These are phyloP conservation scores for Aeminium ludgeri DNA, from an alignment of 495 filamentous ascomycete species.

Conservation along the genomic window DNA sequence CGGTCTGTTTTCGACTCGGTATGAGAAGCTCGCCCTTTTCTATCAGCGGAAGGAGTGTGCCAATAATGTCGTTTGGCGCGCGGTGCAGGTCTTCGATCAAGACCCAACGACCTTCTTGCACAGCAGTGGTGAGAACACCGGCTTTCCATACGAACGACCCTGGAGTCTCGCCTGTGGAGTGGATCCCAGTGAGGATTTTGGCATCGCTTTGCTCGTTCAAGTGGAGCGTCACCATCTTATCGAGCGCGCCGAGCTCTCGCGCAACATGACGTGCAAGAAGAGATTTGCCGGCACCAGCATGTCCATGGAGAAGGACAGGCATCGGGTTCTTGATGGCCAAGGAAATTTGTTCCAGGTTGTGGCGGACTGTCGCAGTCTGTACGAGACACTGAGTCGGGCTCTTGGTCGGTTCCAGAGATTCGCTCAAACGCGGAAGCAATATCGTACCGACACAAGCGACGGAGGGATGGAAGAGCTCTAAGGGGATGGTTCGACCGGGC, in stretches of 20 bases:
- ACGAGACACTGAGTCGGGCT: slow-evolving; percentile 31
- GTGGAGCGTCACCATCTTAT: slow-evolving; percentile 74
- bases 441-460: slow-evolving; percentile 4
- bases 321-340: slow-evolving; percentile 30
- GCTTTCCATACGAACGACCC: slow-evolving; percentile 84
- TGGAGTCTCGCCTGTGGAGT: slow-evolving; percentile 65
- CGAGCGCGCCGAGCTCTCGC: slow-evolving; percentile 49
- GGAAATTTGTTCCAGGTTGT: slow-evolving; percentile 54
- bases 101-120: slow-evolving; percentile 86
- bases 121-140: slow-evolving; percentile 87
- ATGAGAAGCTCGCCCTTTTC: slow-evolving; percentile 76
- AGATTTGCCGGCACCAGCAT: slow-evolving; percentile 83
- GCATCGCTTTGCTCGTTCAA: slow-evolving; percentile 95
- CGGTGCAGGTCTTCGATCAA: slow-evolving; percentile 92
- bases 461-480: slow-evolving; percentile 2
- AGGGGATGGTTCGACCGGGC: slow-evolving; percentile 5
- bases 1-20: slow-evolving; percentile 66
- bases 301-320: slow-evolving; percentile 65
- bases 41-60: slow-evolving; percentile 75
- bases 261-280: slow-evolving; percentile 71
- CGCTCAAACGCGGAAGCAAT: slow-evolving; percentile 1
- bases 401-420: background rate
- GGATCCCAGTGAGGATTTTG: slow-evolving; percentile 84
- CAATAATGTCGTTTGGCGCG: slow-evolving; percentile 88
- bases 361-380: slow-evolving; percentile 48